Evolutionary conservation across 768 basidiomycete genomes (phyloP).

Genomic region (Royoungia palumana): DNA sequence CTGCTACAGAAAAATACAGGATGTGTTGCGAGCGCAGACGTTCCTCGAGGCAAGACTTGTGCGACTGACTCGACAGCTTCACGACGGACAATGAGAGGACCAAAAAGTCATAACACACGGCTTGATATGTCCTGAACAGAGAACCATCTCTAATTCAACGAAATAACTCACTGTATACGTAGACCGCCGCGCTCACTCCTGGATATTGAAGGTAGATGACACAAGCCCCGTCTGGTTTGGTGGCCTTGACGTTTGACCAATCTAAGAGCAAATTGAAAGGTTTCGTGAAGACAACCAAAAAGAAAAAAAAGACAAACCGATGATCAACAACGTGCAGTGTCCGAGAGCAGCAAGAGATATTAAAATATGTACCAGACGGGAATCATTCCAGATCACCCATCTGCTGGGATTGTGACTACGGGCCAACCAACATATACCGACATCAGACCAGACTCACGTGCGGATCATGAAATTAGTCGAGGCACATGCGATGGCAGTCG

Average conservation of each 20-base stretch:
- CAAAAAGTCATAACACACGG: conserved; percentile 19
- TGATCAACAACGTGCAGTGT: conserved; percentile 9
- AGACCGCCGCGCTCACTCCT: background rate
- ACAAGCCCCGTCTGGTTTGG: conserved; percentile 2
- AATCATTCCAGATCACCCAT: conserved; percentile 16
- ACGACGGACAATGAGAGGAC: conserved; percentile 14
- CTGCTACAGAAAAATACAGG: conserved; percentile 14
- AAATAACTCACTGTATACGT: conserved; percentile 17
- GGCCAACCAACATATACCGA: background rate
- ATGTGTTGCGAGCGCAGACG: conserved; percentile 17
- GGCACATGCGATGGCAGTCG: conserved; percentile 6
- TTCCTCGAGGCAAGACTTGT: conserved; percentile 8
- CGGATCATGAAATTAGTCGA: conserved; percentile 19
- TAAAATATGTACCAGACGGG: background rate
- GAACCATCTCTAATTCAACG: background rate
- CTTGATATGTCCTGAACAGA: conserved; percentile 6
- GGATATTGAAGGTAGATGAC: background rate
- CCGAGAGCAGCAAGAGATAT: conserved; percentile 3
- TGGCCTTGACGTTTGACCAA: background rate
- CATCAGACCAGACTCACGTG: conserved; percentile 6
- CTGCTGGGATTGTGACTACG: background rate
- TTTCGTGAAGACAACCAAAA: background rate
- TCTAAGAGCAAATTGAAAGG: conserved; percentile 2
- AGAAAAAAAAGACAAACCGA: background rate
- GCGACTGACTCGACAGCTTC: conserved; percentile 12